Evolutionary conservation across 768 basidiomycete genomes (phyloP).

Genomic region (Leucocoprinus leucothites): DNA sequence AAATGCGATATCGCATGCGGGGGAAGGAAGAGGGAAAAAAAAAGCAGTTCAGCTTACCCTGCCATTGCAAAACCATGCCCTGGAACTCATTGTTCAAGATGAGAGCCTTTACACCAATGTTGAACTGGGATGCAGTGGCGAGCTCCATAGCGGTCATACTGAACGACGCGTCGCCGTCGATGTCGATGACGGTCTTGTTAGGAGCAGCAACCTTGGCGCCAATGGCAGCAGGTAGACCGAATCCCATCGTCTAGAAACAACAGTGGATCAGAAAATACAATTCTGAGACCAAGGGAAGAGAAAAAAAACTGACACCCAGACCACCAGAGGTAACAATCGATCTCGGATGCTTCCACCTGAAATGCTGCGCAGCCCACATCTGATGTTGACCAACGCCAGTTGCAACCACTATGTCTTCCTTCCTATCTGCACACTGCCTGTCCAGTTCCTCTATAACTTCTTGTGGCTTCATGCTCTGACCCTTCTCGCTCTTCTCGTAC

Average conservation of each 20-base stretch:
- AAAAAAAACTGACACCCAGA: conserved; percentile 66
- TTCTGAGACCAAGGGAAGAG: not conserved
- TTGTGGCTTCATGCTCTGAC: conserved; percentile 88
- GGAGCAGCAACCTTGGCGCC: conserved; percentile 97
- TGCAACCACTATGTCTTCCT: conserved; percentile 83
- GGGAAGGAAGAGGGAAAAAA: not conserved
- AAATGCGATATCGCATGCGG: not conserved
- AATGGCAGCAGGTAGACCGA: conserved; percentile 90
- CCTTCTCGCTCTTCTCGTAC: conserved; percentile 61
- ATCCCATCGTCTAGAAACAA: conserved; percentile 88
- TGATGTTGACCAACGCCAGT: conserved; percentile 99
- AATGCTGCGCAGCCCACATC: conserved; percentile 99
- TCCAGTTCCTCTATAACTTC: conserved; percentile 95
- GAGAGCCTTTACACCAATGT: conserved; percentile 93
- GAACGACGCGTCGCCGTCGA: conserved; percentile 98
- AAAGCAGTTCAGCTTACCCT: conserved; percentile 71
- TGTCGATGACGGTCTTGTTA: conserved; percentile 89
- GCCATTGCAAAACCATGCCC: conserved; percentile 99
- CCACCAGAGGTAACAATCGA: conserved; percentile 94
- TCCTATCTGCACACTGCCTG: conserved; percentile 68
- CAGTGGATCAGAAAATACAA: conserved; percentile 7
- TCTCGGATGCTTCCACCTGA: conserved; percentile 84
- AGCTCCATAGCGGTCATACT: conserved; percentile 99
- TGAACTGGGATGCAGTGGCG: conserved; percentile 85
- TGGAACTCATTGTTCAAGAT: conserved; percentile 97